Conservation (phyloP, 2,329 filamentous ascomycete genomes). For the Lizonia empirigonia region DNA sequence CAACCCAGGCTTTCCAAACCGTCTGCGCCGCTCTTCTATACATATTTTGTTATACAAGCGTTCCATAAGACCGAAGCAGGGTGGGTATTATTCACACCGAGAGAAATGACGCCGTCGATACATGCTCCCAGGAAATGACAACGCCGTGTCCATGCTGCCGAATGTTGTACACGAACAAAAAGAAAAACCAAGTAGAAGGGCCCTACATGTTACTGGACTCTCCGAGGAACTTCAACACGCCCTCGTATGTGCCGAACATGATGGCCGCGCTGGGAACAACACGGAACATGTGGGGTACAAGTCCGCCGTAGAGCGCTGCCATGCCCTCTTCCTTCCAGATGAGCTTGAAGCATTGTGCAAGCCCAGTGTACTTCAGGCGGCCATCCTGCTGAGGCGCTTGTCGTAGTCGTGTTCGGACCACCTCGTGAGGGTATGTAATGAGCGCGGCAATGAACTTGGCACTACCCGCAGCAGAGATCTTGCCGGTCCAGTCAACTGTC, state of each 20-base stretch:
- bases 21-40: background rate
- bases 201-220: slow-evolving; percentile 49
- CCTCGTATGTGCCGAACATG: slow-evolving; percentile 87
- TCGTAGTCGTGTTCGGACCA: slow-evolving; percentile 81
- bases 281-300: slow-evolving; percentile 88
- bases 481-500: slow-evolving; percentile 77
- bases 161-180: slow-evolving; percentile 16
- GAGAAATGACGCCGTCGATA: slow-evolving; percentile 12
- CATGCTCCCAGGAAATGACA: slow-evolving; percentile 10
- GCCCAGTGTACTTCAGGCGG: slow-evolving; percentile 81
- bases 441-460: slow-evolving; percentile 86
- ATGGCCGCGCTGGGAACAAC: slow-evolving; percentile 92
- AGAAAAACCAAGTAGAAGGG: background rate
- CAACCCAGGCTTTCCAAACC: background rate
- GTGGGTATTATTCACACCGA: slow-evolving; percentile 14
- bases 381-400: slow-evolving; percentile 78
- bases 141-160: slow-evolving; percentile 18
- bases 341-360: slow-evolving; percentile 85
- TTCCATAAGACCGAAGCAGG: slow-evolving; percentile 6
- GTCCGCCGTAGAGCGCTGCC: slow-evolving; percentile 82
- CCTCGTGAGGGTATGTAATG: slow-evolving; percentile 91
- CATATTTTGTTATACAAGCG: slow-evolving; percentile 12
- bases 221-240: slow-evolving; percentile 55
- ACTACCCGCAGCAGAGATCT: slow-evolving; percentile 76
- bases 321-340: slow-evolving; percentile 90